These are phyloP conservation scores for Noccaea bulbosa DNA, from an alignment of 345 rosid genomes.

Conservation along the genomic window DNA sequence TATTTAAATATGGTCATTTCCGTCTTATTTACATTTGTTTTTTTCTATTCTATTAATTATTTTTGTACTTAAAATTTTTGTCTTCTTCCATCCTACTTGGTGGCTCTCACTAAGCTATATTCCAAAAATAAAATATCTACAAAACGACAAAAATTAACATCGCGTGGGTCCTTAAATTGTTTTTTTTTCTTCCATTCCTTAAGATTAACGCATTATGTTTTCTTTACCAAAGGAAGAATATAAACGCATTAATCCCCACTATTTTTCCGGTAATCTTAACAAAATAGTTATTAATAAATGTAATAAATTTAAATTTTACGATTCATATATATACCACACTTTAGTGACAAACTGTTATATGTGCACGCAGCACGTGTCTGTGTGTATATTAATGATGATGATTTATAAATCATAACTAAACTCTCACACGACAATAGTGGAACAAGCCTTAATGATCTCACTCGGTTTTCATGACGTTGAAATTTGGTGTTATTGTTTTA, in stretches of 20 bases:
- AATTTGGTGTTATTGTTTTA: background rate
- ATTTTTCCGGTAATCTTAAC: background rate
- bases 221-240: background rate
- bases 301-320: background rate
- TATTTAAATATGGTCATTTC: constrained; percentile 36
- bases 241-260: constrained; percentile 21
- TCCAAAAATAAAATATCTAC: constrained; percentile 32
- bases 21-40: constrained; percentile 37
- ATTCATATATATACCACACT: no score
- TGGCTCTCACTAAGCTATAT: constrained; percentile 41
- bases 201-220: constrained; percentile 31
- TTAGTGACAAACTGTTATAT: no score
- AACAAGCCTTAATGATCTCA: constrained; percentile 9
- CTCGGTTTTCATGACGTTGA: background rate
- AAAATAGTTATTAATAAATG: background rate
- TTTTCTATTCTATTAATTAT: constrained; percentile 2
- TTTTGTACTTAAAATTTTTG: constrained; percentile 27
- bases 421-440: background rate
- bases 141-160: constrained; percentile 36
- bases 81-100: constrained; percentile 42
- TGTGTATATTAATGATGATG: no score
- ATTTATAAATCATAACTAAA: background rate
- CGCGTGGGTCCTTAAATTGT: constrained; percentile 28
- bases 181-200: no score
- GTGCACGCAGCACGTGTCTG: no score